Conservation (phyloP, 768 basidiomycete genomes). For the Naganishia kalamii region DNA sequence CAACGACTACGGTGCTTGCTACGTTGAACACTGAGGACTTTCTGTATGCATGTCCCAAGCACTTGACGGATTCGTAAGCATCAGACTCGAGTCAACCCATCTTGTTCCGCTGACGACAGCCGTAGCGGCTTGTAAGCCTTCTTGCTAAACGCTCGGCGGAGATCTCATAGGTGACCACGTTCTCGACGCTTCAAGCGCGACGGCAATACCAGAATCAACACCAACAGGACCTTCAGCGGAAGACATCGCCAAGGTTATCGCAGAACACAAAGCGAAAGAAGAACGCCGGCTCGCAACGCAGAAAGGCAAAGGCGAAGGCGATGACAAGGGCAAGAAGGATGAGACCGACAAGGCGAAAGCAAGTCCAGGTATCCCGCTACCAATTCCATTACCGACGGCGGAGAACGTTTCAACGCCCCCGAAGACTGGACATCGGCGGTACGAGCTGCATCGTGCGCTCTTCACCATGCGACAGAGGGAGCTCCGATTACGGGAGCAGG, state of each 20-base stretch:
- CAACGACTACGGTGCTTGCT: conserved; percentile 75
- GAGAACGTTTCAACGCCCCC: conserved; percentile 26
- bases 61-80: conserved; percentile 73
- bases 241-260: conserved; percentile 47
- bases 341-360: conserved; percentile 34
- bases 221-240: conserved; percentile 42
- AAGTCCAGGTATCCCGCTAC: conserved; percentile 44
- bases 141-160: no score
- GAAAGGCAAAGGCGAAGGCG: conserved; percentile 30
- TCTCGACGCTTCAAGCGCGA: conserved; percentile 23
- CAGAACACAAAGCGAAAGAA: conserved; percentile 71
- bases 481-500: conserved; percentile 64
- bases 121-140: conserved; percentile 16
- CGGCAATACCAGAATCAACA: conserved; percentile 23
- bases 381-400: conserved; percentile 25
- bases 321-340: conserved; percentile 36
- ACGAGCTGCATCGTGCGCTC: conserved; percentile 72
- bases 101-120: not conserved
- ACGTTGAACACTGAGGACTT: conserved; percentile 79
- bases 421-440: conserved; percentile 57
- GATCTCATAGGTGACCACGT: no score
- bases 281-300: conserved; percentile 61
- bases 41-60: conserved; percentile 73
- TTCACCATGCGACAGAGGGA: conserved; percentile 73
- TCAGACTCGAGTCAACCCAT: conserved; percentile 10